Percentiles rank a stretch among this genome's conserved stretches.
Conservation (phyloP, 78 protist species). For the slime mould (Dictyostelium discoideum) region DNA sequence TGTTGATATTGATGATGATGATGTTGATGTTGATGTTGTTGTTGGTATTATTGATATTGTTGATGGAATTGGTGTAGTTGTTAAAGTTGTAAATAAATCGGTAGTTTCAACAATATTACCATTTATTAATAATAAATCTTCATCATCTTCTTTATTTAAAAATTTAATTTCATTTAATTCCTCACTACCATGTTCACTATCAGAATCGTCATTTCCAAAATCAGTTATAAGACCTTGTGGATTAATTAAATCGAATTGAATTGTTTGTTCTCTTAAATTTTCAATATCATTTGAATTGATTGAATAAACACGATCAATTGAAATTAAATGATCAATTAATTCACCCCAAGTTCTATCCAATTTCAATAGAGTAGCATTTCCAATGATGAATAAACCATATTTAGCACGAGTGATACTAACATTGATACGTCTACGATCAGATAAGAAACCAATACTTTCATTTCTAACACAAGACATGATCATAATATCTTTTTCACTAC, state of each 20-base stretch:
- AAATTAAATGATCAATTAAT: not conserved
- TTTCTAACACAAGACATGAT: slow-evolving; percentile 89
- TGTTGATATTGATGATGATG: too few species aligned
- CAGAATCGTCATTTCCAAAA: not conserved
- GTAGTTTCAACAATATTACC: not conserved
- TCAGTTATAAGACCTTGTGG: slow-evolving; percentile 25
- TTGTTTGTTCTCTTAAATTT: not conserved
- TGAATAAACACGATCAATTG: not conserved
- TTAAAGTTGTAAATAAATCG: too few species aligned
- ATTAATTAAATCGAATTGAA: not conserved
- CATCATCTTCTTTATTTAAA: slow-evolving; percentile 11
- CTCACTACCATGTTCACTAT: not conserved
- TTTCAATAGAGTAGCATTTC: slow-evolving; percentile 19
- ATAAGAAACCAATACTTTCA: slow-evolving; percentile 87
- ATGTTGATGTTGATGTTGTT: too few species aligned
- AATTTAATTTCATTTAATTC: not conserved
- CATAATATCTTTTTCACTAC: slow-evolving; percentile 91
- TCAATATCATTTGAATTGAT: slow-evolving; percentile 23
- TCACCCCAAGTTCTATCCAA: slow-evolving; percentile 16
- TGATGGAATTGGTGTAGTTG: too few species aligned
- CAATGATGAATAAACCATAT: slow-evolving; percentile 72
- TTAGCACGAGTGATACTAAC: slow-evolving; percentile 94
- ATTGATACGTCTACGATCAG: slow-evolving; percentile 91
- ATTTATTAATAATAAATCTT: not conserved
- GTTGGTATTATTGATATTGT: too few species aligned